Conservation (phyloP, 2,329 filamentous ascomycete genomes). For the Colletotrichum sp. region DNA sequence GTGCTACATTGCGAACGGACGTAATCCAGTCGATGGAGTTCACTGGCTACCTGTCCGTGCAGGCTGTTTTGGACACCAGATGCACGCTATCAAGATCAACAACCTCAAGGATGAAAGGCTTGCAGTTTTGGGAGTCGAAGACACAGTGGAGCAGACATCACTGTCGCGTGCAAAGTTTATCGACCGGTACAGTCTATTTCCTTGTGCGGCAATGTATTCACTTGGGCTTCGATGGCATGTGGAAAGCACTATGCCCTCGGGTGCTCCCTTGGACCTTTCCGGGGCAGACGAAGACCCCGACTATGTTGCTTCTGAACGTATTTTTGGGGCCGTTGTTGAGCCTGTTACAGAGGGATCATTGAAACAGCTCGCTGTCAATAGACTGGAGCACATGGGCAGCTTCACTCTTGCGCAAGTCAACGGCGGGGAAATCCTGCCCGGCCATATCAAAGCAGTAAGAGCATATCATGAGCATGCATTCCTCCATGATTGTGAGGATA, state of each 20-base stretch:
- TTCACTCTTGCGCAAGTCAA: neutral
- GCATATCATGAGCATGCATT: neutral
- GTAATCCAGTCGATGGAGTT: neutral
- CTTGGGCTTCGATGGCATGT: neutral
- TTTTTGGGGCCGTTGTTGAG: neutral
- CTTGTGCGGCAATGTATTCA: neutral
- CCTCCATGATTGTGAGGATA: neutral
- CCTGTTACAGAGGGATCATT: too few species aligned
- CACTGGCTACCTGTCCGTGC: accelerated
- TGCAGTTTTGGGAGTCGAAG: neutral
- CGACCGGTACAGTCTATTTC: accelerated
- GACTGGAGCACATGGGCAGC: neutral
- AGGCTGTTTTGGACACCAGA: neutral
- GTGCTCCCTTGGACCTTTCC: neutral
- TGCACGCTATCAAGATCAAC: neutral
- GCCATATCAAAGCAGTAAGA: neutral
- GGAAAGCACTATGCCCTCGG: accelerated
- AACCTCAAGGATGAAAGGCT: neutral
- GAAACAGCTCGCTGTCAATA: accelerated
- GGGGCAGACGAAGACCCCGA: neutral
- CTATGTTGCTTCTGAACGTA: neutral
- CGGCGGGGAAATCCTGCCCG: accelerated
- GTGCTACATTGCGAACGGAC: too few species aligned
- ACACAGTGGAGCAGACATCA: neutral
- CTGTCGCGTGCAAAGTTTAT: accelerated